phyloP scores from a whole-genome alignment of 202 grass and related monocot genomes.

The Panicum virgatum region DNA sequence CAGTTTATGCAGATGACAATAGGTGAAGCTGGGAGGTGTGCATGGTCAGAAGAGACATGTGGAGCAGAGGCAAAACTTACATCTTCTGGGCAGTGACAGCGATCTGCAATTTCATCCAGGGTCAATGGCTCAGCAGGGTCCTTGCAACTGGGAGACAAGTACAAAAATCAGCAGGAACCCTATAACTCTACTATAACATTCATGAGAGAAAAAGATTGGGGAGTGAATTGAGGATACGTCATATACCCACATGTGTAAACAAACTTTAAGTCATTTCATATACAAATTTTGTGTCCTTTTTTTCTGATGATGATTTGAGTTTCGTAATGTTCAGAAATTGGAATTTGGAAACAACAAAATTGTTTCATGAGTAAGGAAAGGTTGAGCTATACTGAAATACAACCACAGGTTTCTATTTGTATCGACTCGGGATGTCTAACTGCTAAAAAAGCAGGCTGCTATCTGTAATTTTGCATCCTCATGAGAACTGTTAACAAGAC shows the following conservation, averaged over 20 bases:
- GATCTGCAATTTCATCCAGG: constrained; percentile 79
- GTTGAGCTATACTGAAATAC: background rate
- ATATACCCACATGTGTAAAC: background rate
- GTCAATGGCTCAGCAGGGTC: constrained; percentile 80
- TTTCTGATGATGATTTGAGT: background rate
- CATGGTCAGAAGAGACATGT: background rate
- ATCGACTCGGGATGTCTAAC: background rate
- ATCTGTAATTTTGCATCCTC: background rate
- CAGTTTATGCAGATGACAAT: background rate
- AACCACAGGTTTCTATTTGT: background rate
- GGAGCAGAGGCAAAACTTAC: constrained; percentile 47
- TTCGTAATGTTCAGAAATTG: background rate
- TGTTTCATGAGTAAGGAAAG: background rate
- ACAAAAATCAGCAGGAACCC: constrained; percentile 28
- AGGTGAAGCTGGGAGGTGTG: background rate
- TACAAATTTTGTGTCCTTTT: too few relatives aligned
- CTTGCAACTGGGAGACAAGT: constrained; percentile 78
- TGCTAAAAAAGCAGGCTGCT: background rate
- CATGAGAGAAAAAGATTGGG: background rate
- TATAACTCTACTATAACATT: constrained; percentile 4
- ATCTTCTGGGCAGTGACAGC: constrained; percentile 78
- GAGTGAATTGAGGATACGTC: background rate
- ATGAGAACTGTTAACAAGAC: background rate
- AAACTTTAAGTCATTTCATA: background rate
- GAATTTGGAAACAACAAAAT: background rate